phyloP scores from a whole-genome alignment of 305 asterid species.

The Salvia sclarea region DNA sequence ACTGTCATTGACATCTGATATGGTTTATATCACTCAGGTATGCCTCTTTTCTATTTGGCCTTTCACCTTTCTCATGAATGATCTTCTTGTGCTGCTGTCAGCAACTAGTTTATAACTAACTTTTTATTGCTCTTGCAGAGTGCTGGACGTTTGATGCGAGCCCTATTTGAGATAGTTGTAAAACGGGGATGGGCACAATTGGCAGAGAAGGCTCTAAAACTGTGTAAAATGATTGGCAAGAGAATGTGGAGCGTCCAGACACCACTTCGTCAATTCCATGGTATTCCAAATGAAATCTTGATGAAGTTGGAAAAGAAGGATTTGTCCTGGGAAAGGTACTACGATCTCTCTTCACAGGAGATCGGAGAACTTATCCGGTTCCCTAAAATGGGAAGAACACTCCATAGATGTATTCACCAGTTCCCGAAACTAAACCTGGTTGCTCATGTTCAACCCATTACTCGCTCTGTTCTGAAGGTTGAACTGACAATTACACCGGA shows the following conservation, averaged over 20 bases:
- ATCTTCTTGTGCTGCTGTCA: background rate
- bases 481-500: slow-evolving; percentile 87
- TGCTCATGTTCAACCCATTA: slow-evolving; percentile 94
- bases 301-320: slow-evolving; percentile 90
- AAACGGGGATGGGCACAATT: slow-evolving; percentile 91
- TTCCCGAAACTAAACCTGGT: slow-evolving; percentile 87
- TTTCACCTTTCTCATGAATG: background rate
- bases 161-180: slow-evolving; percentile 84
- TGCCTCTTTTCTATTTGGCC: slow-evolving; percentile 23
- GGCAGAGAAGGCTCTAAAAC: slow-evolving; percentile 86
- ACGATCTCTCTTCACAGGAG: slow-evolving; percentile 90
- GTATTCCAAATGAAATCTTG: slow-evolving; percentile 80
- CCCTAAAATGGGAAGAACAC: slow-evolving; percentile 75
- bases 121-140: slow-evolving; percentile 57
- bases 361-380: slow-evolving; percentile 80
- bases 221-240: slow-evolving; percentile 92
- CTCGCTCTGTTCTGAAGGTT: slow-evolving; percentile 81
- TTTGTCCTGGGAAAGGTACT: slow-evolving; percentile 90
- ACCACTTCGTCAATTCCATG: slow-evolving; percentile 96
- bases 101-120: background rate
- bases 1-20: slow-evolving; percentile 85
- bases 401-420: slow-evolving; percentile 86
- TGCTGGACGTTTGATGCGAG: slow-evolving; percentile 93
- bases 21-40: slow-evolving; percentile 95
- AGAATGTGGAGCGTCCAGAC: slow-evolving; percentile 99